These are phyloP conservation scores for Lentinus brumalis DNA, from an alignment of 768 basidiomycete species.

Conservation along the genomic window DNA sequence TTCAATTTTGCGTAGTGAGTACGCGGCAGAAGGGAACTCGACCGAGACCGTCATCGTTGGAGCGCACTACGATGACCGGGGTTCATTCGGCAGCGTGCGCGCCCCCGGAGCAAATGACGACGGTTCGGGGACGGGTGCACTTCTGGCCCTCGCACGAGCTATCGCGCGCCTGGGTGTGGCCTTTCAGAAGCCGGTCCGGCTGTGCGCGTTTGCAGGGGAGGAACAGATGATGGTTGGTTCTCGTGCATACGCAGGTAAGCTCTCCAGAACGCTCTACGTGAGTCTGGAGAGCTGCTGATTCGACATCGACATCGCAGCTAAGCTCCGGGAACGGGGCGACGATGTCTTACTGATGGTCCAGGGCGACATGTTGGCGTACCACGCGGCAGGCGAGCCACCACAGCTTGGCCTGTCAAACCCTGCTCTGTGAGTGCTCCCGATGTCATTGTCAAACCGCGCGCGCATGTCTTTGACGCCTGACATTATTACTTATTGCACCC, in stretches of 20 bases:
- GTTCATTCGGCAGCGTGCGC: conserved; percentile 76
- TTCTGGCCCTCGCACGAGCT: conserved; percentile 77
- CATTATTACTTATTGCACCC: no score
- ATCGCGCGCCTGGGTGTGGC: conserved; percentile 65
- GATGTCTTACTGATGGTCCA: conserved; percentile 85
- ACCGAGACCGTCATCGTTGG: conserved; percentile 71
- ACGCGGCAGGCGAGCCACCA: conserved; percentile 71
- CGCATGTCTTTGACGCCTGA: no score
- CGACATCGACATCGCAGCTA: conserved; percentile 38
- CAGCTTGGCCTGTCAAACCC: conserved; percentile 79
- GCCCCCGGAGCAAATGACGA: conserved; percentile 70
- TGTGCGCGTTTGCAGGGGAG: conserved; percentile 87
- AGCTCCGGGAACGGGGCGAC: conserved; percentile 59
- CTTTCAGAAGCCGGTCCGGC: conserved; percentile 75
- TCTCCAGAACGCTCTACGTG: no score
- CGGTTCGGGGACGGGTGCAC: conserved; percentile 61
- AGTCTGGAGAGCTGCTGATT: neutral
- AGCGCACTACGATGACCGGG: conserved; percentile 90
- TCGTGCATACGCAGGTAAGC: conserved; percentile 60
- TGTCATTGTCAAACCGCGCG: neutral
- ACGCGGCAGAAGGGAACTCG: conserved; percentile 51
- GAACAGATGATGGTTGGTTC: conserved; percentile 90
- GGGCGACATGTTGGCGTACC: conserved; percentile 91
- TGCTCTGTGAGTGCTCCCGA: conserved; percentile 40
- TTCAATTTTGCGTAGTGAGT: conserved; percentile 45